Evolutionary conservation across 176 grass and related monocot species (phyloP).

Genomic region (Oryza officinalis): DNA sequence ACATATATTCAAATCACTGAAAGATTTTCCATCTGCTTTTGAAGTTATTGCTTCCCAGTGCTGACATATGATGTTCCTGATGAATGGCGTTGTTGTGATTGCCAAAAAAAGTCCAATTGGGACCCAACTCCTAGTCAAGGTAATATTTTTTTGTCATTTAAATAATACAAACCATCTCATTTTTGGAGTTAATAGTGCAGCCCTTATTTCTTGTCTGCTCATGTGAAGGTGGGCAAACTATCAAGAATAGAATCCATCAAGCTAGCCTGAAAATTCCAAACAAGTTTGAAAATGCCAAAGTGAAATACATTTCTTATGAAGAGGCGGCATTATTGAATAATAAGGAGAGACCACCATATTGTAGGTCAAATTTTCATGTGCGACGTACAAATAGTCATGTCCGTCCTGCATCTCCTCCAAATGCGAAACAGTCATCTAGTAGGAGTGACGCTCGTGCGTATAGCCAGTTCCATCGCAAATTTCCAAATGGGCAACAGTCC

Average conservation of each 20-base stretch:
- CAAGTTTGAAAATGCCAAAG: constrained; percentile 28
- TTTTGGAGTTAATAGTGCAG: not conserved
- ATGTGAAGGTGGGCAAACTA: constrained; percentile 18
- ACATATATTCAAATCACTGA: constrained; percentile 22
- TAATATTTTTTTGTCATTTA: not conserved
- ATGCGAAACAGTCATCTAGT: not conserved
- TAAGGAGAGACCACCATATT: constrained; percentile 18
- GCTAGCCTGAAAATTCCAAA: constrained; percentile 12
- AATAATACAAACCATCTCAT: not conserved
- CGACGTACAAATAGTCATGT: not conserved
- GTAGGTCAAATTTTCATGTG: not conserved
- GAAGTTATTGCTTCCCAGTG: constrained; percentile 44
- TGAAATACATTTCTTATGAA: constrained; percentile 46
- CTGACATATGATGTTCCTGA: not conserved
- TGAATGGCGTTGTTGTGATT: constrained; percentile 38
- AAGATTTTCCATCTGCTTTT: constrained; percentile 14
- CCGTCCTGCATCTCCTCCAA: constrained; percentile 1
- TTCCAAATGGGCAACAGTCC: constrained; percentile 4
- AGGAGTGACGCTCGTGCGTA: not conserved
- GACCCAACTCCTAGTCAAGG: constrained; percentile 20
- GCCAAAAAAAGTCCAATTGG: constrained; percentile 6
- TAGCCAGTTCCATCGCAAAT: not conserved
- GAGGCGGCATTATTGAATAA: constrained; percentile 31
- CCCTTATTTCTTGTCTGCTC: not conserved
- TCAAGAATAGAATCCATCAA: constrained; percentile 16